Conservation (phyloP, 2,329 filamentous ascomycete genomes). For the Tolypocladium endophyticum region DNA sequence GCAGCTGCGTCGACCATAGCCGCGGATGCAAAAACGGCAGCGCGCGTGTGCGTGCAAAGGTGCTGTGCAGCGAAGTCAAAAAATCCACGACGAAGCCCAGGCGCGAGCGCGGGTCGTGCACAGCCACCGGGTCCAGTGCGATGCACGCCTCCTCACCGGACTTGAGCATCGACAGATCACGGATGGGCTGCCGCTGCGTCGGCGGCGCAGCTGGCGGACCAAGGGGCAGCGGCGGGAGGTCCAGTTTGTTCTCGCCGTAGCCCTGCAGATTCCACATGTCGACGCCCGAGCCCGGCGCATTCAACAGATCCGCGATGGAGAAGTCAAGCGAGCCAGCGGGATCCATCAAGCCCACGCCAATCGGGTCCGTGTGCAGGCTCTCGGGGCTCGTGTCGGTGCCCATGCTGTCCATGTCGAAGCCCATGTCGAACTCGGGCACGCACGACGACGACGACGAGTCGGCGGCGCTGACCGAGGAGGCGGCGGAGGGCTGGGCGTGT, state of each 20-base stretch:
- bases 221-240: conserved; percentile 17
- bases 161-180: conserved; percentile 18
- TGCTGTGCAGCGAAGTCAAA: conserved; percentile 20
- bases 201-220: conserved; percentile 4
- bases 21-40: conserved; percentile 32
- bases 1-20: conserved; percentile 28
- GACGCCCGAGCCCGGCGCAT: conserved; percentile 8
- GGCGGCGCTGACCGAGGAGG: conserved; percentile 10
- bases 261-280: conserved; percentile 17
- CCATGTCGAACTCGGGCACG: conserved; percentile 25
- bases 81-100: conserved; percentile 23
- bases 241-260: conserved; percentile 15
- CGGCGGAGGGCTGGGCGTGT: not conserved
- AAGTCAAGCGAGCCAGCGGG: conserved; percentile 18
- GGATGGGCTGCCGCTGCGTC: conserved; percentile 10
- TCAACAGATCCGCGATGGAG: conserved; percentile 23
- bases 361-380: conserved; percentile 13
- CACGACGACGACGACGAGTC: conserved; percentile 6
- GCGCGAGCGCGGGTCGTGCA: conserved; percentile 24
- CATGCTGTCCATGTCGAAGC: conserved; percentile 22
- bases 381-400: conserved; percentile 21
- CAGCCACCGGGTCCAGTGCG: conserved; percentile 18
- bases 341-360: conserved; percentile 4
- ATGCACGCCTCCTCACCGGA: conserved; percentile 9
- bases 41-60: conserved; percentile 23